Evolutionary conservation across 768 basidiomycete genomes (phyloP).

Genomic region (Dentipellis fragilis): DNA sequence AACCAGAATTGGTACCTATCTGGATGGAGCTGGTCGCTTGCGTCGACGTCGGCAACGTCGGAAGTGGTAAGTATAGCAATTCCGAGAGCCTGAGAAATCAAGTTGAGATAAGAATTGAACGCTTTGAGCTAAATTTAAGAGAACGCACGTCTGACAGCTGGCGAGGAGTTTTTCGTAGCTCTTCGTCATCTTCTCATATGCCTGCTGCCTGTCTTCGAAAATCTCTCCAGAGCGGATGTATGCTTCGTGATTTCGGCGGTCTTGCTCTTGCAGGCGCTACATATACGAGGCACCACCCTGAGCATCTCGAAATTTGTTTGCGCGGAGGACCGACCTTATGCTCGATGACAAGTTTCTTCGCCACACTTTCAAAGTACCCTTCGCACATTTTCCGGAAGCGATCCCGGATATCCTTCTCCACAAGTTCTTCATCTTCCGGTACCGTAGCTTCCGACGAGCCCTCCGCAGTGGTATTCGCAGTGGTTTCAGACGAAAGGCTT

Average conservation of each 20-base stretch:
- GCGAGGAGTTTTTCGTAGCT: constrained; percentile 85
- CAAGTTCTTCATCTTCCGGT: constrained; percentile 60
- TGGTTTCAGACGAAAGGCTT: constrained; percentile 33
- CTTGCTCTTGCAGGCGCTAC: constrained; percentile 93
- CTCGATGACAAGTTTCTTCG: constrained; percentile 86
- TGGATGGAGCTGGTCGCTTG: constrained; percentile 77
- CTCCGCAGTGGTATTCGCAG: constrained; percentile 13
- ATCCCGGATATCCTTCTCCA: constrained; percentile 79
- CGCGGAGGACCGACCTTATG: constrained; percentile 61
- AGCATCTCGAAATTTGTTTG: not conserved
- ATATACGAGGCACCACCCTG: not conserved
- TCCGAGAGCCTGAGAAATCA: constrained; percentile 65
- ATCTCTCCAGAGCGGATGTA: constrained; percentile 99
- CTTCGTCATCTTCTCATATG: constrained; percentile 98
- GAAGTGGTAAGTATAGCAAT: constrained; percentile 74
- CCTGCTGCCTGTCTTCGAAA: constrained; percentile 97
- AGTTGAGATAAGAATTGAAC: not conserved
- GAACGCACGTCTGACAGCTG: constrained; percentile 74
- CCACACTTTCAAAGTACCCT: constrained; percentile 84
- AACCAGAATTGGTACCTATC: constrained; percentile 45
- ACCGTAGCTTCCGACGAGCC: constrained; percentile 28
- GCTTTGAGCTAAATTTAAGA: not conserved
- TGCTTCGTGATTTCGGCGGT: constrained; percentile 94
- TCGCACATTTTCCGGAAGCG: constrained; percentile 90
- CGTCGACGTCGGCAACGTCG: constrained; percentile 71